These are phyloP conservation scores for Deuterostichococcus epilithicus DNA, from an alignment of 139 green algal species.

Conservation along the genomic window DNA sequence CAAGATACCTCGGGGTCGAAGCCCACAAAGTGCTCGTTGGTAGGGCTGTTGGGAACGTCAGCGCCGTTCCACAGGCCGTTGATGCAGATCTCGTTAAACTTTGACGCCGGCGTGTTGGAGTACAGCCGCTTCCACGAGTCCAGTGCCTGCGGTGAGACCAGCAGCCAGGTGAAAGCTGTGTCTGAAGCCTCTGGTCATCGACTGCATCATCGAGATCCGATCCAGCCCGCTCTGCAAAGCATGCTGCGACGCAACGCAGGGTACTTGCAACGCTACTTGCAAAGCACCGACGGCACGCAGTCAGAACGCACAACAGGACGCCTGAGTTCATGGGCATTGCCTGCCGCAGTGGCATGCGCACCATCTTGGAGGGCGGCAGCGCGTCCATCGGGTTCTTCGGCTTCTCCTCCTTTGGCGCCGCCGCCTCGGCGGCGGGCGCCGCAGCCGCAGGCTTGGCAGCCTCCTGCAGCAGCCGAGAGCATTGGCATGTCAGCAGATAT, in stretches of 20 bases:
- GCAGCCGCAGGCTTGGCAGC: neutral
- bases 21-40: conserved; percentile 33
- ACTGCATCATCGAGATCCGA: no score
- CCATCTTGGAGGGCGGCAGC: conserved; percentile 50
- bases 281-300: no score
- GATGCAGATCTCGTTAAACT: conserved; percentile 48
- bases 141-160: conserved; percentile 21
- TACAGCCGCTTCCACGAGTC: conserved; percentile 66
- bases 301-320: neutral
- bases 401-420: conserved; percentile 26
- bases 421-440: conserved; percentile 12
- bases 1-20: conserved; percentile 16
- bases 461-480: neutral
- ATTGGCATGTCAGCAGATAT: no score
- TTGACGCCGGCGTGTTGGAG: conserved; percentile 50
- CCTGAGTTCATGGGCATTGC: no score
- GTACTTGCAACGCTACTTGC: no score
- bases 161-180: no score
- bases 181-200: no score
- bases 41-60: conserved; percentile 35
- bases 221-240: no score
- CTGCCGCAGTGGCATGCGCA: no score
- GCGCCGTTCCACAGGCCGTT: conserved; percentile 44
- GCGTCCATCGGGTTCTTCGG: conserved; percentile 49
- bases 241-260: no score